Percentiles rank a stretch among this genome's conserved stretches.
phyloP scores from a whole-genome alignment of 768 basidiomycete genomes.

The Serendipita vermifera region DNA sequence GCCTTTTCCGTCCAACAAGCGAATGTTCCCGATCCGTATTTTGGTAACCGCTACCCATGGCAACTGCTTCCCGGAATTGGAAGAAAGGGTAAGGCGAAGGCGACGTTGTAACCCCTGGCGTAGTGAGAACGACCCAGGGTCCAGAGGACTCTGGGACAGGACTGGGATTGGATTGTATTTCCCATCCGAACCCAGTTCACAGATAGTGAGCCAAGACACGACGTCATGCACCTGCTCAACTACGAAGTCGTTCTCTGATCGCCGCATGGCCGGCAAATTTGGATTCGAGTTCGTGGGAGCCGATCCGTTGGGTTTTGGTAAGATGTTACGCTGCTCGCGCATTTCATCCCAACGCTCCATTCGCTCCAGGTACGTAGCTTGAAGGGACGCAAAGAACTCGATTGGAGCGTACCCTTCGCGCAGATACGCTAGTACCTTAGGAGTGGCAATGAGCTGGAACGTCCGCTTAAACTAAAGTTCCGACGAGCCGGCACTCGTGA shows the following conservation, averaged over 20 bases:
- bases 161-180: conserved; percentile 76
- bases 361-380: conserved; percentile 72
- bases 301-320: conserved; percentile 8
- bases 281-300: conserved; percentile 8
- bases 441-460: conserved; percentile 63
- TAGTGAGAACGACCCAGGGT: conserved; percentile 74
- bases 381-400: conserved; percentile 78
- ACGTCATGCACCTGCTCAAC: conserved; percentile 81
- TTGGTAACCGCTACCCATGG: conserved; percentile 74
- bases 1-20: conserved; percentile 73
- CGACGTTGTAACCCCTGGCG: conserved; percentile 91
- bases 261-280: conserved; percentile 59
- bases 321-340: conserved; percentile 52
- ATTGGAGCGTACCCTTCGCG: conserved; percentile 69
- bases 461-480: conserved; percentile 74
- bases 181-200: conserved; percentile 76
- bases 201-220: conserved; percentile 74
- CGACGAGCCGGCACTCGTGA: conserved; percentile 55
- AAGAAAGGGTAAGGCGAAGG: conserved; percentile 59
- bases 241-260: conserved; percentile 86
- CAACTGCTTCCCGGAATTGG: conserved; percentile 79
- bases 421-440: conserved; percentile 60
- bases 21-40: conserved; percentile 68
- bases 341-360: conserved; percentile 90
- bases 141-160: conserved; percentile 50